Evolutionary conservation across 441 rosid genomes (phyloP).

Genomic region (Francoa sonchifolia): DNA sequence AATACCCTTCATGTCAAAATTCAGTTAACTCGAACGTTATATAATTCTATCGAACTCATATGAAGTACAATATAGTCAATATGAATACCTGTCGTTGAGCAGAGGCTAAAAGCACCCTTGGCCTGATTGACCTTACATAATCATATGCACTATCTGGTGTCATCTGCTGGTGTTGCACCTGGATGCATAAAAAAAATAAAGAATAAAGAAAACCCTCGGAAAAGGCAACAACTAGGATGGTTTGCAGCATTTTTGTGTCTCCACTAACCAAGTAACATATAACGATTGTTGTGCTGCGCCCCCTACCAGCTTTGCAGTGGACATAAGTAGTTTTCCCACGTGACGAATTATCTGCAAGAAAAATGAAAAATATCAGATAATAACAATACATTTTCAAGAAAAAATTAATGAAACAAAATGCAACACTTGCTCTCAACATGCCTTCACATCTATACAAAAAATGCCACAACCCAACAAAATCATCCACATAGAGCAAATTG

Average conservation of each 20-base stretch:
- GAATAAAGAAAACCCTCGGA: constrained; percentile 4
- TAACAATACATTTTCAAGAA: background rate
- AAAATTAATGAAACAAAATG: no score
- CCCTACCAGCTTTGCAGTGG: constrained; percentile 96
- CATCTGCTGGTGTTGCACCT: constrained; percentile 78
- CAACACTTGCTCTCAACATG: no score
- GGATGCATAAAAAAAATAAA: constrained; percentile 1
- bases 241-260: background rate
- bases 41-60: no score
- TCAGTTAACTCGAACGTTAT: no score
- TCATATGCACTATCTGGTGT: constrained; percentile 74
- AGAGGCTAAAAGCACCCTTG: constrained; percentile 81
- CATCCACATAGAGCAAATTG: no score
- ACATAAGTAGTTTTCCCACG: constrained; percentile 57
- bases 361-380: constrained; percentile 2
- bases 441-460: background rate
- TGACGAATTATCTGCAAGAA: constrained; percentile 44
- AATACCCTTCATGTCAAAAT: no score
- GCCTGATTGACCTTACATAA: constrained; percentile 69
- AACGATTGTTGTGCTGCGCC: constrained; percentile 91
- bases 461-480: background rate
- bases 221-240: background rate
- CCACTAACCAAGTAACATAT: constrained; percentile 74
- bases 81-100: constrained; percentile 73
- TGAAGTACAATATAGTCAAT: no score